Percentiles rank a stretch among this genome's conserved stretches.
Evolutionary conservation across 179 eudicot genomes (phyloP).

Genomic region (Beta corolliflora): DNA sequence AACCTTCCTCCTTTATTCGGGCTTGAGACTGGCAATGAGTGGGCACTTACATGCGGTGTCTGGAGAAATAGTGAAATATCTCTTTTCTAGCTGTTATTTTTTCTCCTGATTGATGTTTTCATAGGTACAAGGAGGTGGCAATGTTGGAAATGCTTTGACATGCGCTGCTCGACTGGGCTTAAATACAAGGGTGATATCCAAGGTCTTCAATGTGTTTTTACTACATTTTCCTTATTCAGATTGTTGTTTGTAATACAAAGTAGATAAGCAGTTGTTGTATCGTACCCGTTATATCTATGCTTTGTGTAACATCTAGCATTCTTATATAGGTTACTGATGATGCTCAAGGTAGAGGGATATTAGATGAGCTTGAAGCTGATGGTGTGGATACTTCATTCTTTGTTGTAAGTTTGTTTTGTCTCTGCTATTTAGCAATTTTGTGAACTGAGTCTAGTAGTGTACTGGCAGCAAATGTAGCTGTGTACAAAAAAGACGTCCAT

Average conservation of each 20-base stretch:
- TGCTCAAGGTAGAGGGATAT: conserved; percentile 82
- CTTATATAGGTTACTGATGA: conserved; percentile 95
- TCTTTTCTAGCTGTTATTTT: background rate
- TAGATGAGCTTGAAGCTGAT: conserved; percentile 86
- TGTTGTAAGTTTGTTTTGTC: conserved; percentile 51
- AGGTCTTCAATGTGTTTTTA: conserved; percentile 46
- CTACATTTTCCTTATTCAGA: background rate
- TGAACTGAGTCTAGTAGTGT: background rate
- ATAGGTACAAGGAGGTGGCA: conserved; percentile 96
- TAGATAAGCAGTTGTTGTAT: background rate
- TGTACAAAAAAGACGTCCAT: background rate
- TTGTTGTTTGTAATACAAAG: background rate
- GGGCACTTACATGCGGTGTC: too few relatives aligned
- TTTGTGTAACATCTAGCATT: conserved; percentile 16
- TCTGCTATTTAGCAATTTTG: conserved; percentile 1
- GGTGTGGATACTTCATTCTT: conserved; percentile 85
- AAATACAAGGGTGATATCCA: conserved; percentile 73
- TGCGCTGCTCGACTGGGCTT: conserved; percentile 93
- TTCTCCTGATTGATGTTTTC: conserved; percentile 10
- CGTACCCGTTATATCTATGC: background rate
- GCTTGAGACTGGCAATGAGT: too few relatives aligned
- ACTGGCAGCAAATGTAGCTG: background rate
- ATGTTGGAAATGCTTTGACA: conserved; percentile 88
- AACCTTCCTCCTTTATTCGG: too few relatives aligned
- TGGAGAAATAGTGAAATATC: too few relatives aligned